Base-by-base conservation (phyloP, 495 filamentous ascomycete genomes). In the Penicillium macrosclerotiorum region DNA sequence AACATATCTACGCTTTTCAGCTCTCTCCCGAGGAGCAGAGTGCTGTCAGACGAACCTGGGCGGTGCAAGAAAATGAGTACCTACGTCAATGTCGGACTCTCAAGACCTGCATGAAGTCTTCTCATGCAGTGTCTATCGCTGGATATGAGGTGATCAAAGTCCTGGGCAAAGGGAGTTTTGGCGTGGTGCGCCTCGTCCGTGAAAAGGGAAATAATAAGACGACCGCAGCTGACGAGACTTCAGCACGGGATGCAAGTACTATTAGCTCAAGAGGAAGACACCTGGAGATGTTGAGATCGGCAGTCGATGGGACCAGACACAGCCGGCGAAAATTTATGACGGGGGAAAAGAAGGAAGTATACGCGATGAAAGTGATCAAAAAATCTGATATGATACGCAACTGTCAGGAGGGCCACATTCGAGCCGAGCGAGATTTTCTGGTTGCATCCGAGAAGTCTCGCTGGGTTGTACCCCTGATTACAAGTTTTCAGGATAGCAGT, bases 151-250 rank as follows among this genome's bases (percentile, higher is more conserved):
- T 82, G 13, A 68, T 96, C 27, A 86, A 86, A 52, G 72, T 90
- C n/a, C 76, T 97, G n/a, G 92, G 92, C 0, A 94, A 91, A 63
- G 92, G 92, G 11, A 95, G 91, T 55, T 97, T 96, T 69, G 92
- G 92, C 2, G 84, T 95, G 42, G 92, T 97, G 5, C 77, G 85
- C 34, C 74, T 97, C 18, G 90, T 95, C 5, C 81, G 80, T 13
- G 85, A 92, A 60, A 82, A 75, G 23, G 37, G 37, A 8, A 8
- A 7, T 11, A 36, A 45, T 8, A 42, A 36, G 7, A 25, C 11
- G 4, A 12, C 1, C 16, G 5, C 32, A 35, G 9, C 25, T 4
- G 45, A 60, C 3, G 25, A 18, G 23, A 23, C 23, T 11, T 32
- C 44, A 2, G 24, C 12, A 1, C 24, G 19, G 1, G 32, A 45